Evolutionary conservation across 768 basidiomycete genomes (phyloP), one percentile per base, ranked within the genome.

Genomic region (Lentinula sp.): DNA sequence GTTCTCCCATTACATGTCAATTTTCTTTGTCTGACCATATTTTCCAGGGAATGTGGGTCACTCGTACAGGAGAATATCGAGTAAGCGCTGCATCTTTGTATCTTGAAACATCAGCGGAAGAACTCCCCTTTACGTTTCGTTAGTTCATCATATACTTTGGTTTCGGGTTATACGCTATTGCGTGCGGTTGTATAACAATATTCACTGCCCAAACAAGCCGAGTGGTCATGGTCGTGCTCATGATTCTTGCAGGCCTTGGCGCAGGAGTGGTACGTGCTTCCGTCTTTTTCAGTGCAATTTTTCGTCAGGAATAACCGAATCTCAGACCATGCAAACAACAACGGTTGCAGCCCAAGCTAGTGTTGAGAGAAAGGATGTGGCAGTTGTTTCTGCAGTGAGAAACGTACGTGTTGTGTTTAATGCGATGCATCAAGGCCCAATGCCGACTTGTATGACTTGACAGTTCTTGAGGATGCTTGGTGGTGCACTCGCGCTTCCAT

Each of bases 331-430:
- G 13, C 82, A 83, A 68, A 87, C 85, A 0, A 87, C 85, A 0
- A 89, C 87, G 0, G 83, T 89, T 4, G 86, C 86, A 0, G 85
- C 83, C 7, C 90, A 92, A 67, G 88, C 88, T 0, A 85, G 87
- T 32, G 89, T 91, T 0, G 71, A 82, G 0, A 73, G 89, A 39
- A 76, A 76, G 42, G 89, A 92, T 62, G 89, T 91, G 88, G 85
- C 87, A 0, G 86, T 88, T 4, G 88, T 90, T 0, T 91, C 89
- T 0, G 45, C 46, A 3, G 57, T 37, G 53, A n/a, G 66, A 15
- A 62, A 55, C 13, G 18, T 52, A 16, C 11, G 50, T 52, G 6
- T 48, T 52, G n/a, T 46, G 45, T 9, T 23, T 21, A 9, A 28
- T 40, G 89, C 39, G 34, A 5, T 8, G 16, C 31, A 11, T 21